Base-by-base conservation (phyloP, 495 filamentous ascomycete species). In the Glarea lozoyensis region DNA sequence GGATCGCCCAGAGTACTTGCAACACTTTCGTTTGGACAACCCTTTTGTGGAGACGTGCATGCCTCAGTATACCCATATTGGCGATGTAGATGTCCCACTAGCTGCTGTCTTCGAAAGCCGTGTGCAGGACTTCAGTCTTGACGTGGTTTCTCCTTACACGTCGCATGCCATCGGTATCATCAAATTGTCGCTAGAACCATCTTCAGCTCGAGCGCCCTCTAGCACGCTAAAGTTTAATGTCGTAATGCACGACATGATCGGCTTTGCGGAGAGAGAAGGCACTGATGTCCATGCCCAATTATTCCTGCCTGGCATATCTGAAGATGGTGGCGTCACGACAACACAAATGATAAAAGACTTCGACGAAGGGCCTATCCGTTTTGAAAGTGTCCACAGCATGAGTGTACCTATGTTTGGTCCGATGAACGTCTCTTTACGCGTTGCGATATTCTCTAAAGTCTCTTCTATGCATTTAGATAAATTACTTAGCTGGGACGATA, bases 321-420 rank as follows among this genome's bases (percentile, higher is more conserved):
- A 95, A 42, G 87, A 94, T 60, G 84, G 86, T 41, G 93, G 92
- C 5, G 83, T 81, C 23, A 87, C 85, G 1, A 94, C 92, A 12
- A 99, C 92, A 1, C 86, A 90, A 54, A 87, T 95, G 77, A 92
- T 95, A 55, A 81, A 73, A 40, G 87, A 84, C 42, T 99, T 99
- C 58, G 88, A 96, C 53, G 92, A 97, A 59, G 82, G 86, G n/a
- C 80, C 88, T 1, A 79, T 97, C 44, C 82, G 84, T 24, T 99
- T 99, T 55, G 88, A 95, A 60, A 97, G 92, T 61, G 88, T 95
- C 40, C 92, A 99, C 65, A 94, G 86, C 54, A 96, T 99, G 89
- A 94, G 89, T 59, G 67, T 99, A 45, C 93, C 93, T n/a, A 70
- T 93, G 27, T 80, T 80, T 18, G 87, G 85, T 44, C 77, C 88